Evolutionary conservation across 108 stramenopile species (phyloP), one percentile per base, ranked within the genome.

Genomic region (Hondaea fermentalgiana): DNA sequence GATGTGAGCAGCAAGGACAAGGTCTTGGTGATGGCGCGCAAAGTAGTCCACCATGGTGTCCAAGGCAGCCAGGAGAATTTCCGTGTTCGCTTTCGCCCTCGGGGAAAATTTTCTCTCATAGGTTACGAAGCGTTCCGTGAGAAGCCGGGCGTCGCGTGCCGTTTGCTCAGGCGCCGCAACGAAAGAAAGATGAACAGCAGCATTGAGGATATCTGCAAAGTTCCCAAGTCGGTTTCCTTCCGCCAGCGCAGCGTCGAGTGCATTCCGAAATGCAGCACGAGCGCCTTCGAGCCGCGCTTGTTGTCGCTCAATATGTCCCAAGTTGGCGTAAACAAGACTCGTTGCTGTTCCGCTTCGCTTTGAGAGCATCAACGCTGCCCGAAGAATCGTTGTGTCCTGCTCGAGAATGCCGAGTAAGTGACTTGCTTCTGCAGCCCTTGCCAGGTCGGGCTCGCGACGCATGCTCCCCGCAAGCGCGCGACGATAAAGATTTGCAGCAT

Each of bases 181-280:
- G 17, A 69, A 69, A 1, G 64, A 69, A 42, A 69, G 64, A 23
- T 69, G 64, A 14, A 69, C 64, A 12, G 64, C 64, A 10, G 64
- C 64, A 17, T 28, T 42, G 42, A 69, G 42, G 4, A 69, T 69
- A 69, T 28, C 25, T 10, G 64, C 42, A 69, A 69, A 69, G 25
- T 69, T 42, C 25, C 42, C 17, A 0, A 69, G 64, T 57, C 89
- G 60, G 72, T 89, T 89, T 28, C 42, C 89, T 49, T 90, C 90
- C 28, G 14, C 64, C 10, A 69, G 0, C 2, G 35, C 25, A 17
- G 42, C 35, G 17, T 69, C 64, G 42, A 69, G 64, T 3, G 64
- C 64, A 12, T 69, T 6, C 4, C 64, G 64, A 69, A 69, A 69
- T 23, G 14, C 25, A 8, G 64, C 64, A 8, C 64, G 25, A 8